These are phyloP conservation scores for Asclepias syriaca DNA, from an alignment of 257 asterid species.

Conservation along the genomic window DNA sequence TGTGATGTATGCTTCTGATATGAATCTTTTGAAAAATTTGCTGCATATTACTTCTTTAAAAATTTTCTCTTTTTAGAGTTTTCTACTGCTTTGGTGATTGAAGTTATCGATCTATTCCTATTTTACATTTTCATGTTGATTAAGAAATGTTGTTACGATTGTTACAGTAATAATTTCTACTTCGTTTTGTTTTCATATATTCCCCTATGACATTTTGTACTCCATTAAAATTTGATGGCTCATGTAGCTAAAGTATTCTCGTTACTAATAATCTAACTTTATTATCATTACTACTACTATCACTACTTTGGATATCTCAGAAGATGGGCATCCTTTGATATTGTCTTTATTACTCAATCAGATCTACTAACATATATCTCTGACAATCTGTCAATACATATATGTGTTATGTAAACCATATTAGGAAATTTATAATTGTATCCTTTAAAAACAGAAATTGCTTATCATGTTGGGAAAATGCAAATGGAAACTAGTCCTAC, in stretches of 20 bases:
- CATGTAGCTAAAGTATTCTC: neutral
- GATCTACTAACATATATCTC: neutral
- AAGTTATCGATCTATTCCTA: neutral
- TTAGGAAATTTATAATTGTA: neutral
- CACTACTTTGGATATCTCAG: neutral
- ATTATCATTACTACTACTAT: neutral
- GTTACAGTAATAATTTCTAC: neutral
- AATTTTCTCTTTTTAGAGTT: constrained; percentile 1
- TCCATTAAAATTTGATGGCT: neutral
- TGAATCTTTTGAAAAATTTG: neutral
- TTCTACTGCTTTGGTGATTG: neutral
- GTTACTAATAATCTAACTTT: neutral
- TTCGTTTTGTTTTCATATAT: neutral
- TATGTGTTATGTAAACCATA: neutral
- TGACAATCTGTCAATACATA: neutral
- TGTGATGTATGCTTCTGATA: constrained; percentile 52
- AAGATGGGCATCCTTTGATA: neutral
- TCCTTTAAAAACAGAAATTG: neutral
- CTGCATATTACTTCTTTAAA: neutral
- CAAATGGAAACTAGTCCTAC: neutral
- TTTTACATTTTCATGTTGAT: neutral
- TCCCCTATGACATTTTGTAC: neutral
- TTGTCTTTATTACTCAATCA: neutral
- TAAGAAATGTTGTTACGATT: neutral
- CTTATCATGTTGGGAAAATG: neutral